Evolutionary conservation across 495 filamentous ascomycete species (phyloP).

Genomic region (Podospora comata): DNA sequence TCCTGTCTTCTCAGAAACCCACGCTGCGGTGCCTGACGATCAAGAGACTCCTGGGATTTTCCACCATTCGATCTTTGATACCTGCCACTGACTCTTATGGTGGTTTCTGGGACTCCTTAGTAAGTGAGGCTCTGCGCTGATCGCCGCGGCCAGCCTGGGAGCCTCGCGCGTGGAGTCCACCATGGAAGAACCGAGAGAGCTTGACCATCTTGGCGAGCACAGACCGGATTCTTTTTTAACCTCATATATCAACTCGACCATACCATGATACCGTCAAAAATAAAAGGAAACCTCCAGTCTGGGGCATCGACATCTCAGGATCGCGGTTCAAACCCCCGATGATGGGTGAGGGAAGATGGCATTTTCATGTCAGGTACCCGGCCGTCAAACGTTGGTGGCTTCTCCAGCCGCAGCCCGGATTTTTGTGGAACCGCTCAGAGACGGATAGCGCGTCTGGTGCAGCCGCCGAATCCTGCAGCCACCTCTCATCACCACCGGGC

Average conservation of each 20-base stretch:
- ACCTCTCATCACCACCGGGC: not conserved
- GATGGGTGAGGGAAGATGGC: not conserved
- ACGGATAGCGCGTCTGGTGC: not conserved
- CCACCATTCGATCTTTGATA: not conserved
- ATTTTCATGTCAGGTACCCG: not conserved
- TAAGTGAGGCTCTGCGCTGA: conserved; percentile 18
- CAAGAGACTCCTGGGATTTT: not conserved
- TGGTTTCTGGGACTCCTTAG: not conserved
- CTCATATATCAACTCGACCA: not conserved
- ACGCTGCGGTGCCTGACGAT: not conserved
- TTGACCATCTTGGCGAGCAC: conserved; percentile 7
- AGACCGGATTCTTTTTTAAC: conserved; percentile 6
- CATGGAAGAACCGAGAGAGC: not conserved
- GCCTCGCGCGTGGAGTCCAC: not conserved
- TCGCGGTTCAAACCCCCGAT: not conserved
- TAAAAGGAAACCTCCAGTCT: not conserved
- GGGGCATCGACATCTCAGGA: not conserved
- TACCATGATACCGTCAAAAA: not conserved
- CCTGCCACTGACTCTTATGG: too few relatives aligned
- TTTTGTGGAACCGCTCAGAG: not conserved
- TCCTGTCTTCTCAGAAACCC: not conserved
- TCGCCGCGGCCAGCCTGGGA: conserved; percentile 6
- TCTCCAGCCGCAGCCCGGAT: not conserved
- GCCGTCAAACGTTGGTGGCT: not conserved
- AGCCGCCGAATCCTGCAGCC: not conserved